Percentiles rank a stretch among this genome's conserved stretches.
Evolutionary conservation across 495 filamentous ascomycete species (phyloP).

Genomic region (Margaritispora aquatica): DNA sequence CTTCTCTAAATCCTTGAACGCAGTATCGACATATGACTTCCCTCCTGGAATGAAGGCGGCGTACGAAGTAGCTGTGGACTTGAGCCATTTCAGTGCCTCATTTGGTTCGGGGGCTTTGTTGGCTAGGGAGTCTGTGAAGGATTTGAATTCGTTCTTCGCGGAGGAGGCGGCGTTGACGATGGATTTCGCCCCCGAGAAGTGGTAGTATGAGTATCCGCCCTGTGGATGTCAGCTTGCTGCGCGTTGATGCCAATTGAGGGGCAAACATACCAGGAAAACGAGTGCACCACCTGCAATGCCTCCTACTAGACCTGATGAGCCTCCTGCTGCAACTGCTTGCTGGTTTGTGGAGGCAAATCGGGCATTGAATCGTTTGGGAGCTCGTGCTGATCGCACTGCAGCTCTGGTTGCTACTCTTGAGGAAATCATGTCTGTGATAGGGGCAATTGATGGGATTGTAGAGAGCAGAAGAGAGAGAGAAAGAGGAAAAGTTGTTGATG

Average conservation of each 20-base stretch:
- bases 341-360: constrained; percentile 5
- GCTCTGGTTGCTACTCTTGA: constrained; percentile 16
- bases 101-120: constrained; percentile 51
- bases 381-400: constrained; percentile 3
- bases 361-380: constrained; percentile 1
- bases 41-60: constrained; percentile 63
- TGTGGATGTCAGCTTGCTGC: not conserved
- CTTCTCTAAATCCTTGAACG: constrained; percentile 57
- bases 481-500: not conserved
- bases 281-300: constrained; percentile 19
- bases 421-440: constrained; percentile 7
- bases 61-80: constrained; percentile 52
- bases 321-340: constrained; percentile 1
- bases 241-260: not conserved
- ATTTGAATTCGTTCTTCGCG: constrained; percentile 45
- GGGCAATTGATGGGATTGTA: not conserved
- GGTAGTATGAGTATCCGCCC: constrained; percentile 44
- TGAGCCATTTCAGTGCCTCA: constrained; percentile 50
- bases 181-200: constrained; percentile 51
- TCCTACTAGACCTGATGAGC: constrained; percentile 17
- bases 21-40: constrained; percentile 48
- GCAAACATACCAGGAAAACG: constrained; percentile 20
- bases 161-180: constrained; percentile 42
- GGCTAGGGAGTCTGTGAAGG: constrained; percentile 42
- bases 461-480: not conserved